Base-by-base conservation (phyloP, 371 early-diverging fungal species). In the Rhizomucor miehei region DNA sequence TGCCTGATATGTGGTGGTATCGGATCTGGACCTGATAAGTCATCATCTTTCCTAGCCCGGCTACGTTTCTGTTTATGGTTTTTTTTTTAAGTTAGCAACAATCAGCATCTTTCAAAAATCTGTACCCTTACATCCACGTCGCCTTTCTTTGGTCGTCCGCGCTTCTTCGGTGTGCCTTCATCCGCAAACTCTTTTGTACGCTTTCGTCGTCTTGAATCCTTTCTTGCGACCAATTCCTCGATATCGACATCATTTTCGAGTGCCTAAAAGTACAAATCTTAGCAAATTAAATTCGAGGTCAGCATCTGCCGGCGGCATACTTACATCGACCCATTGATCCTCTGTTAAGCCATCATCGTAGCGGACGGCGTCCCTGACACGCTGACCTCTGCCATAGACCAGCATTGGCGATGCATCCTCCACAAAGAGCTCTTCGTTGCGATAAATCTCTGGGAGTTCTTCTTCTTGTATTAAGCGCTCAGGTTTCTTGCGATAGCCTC, bases 291-390 rank as follows among this genome's bases (percentile, higher is more conserved):
- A 23, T 19, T 44, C 10, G 29, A 29, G 8, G 34, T 35, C 19
- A 1, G 9, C 38, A 25, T 6, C 25, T 9, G 1, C 2, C 10
- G 14, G 16, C 6, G 5, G 29, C 13, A 6, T 39, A 12, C 66
- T 73, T 37, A 89, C 92, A 49, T 81, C 80, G 16, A 92, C 54
- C 84, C 86, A 98, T 69, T 97, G 92, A 35, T 95, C 95, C 57
- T 98, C 97, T 0, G 92, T 93, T 54, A 97, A 65, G 5, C 90
- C 93, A 59, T 98, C 97, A 60, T 93, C 93, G 68, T 97, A 96
- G 12, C 78, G 76, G 3, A 95, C 88, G 37, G 71, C 76, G 4
- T 77, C 77, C 25, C 86, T 82, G 17, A 65, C 72, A 9, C 91
- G 76, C 46, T 84, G 83, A 17, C 89, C 88, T 51, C 93, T 83